A percentile compares a stretch with the other conserved stretches of the same genome.
These are phyloP conservation scores for Candida montana DNA, from an alignment of 805 yeast species.

Conservation along the genomic window DNA sequence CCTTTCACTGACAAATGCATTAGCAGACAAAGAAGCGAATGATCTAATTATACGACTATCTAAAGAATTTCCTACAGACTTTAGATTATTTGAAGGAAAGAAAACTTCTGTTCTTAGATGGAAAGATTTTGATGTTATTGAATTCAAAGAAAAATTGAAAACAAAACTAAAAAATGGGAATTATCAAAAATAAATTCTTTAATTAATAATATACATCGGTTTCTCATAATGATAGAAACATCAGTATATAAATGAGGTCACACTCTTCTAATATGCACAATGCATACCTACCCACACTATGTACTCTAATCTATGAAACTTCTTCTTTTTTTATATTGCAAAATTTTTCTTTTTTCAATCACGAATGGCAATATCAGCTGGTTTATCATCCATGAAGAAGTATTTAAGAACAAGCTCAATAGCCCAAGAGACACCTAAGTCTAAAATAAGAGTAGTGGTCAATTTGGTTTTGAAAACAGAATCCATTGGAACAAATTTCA, in stretches of 20 bases:
- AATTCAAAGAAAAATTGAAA: slow-evolving; percentile 8
- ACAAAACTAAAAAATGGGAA: neutral
- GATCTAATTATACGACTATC: slow-evolving; percentile 16
- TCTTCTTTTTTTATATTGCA: neutral
- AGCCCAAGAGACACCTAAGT: slow-evolving; percentile 69
- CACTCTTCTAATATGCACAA: neutral
- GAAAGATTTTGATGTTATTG: slow-evolving; percentile 20
- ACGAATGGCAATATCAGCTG: slow-evolving; percentile 79
- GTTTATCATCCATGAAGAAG: slow-evolving; percentile 84
- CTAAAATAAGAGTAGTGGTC: slow-evolving; percentile 66
- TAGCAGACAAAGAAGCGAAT: slow-evolving; percentile 18
- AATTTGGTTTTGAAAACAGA: slow-evolving; percentile 68
- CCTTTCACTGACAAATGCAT: slow-evolving; percentile 12
- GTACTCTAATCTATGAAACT: neutral
- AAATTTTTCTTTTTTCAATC: slow-evolving; percentile 6
- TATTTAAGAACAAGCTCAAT: slow-evolving; percentile 78
- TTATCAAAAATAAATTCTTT: neutral
- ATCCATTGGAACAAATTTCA: slow-evolving; percentile 88
- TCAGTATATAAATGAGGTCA: neutral
- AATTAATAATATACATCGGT: too few species aligned
- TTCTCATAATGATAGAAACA: too few species aligned
- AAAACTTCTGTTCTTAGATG: slow-evolving; percentile 17
- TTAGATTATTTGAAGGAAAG: slow-evolving; percentile 15
- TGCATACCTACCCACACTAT: neutral
- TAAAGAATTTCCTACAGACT: slow-evolving; percentile 17